These are phyloP conservation scores for Cornus kousa DNA, from an alignment of 148 eudicot species.

Conservation along the genomic window DNA sequence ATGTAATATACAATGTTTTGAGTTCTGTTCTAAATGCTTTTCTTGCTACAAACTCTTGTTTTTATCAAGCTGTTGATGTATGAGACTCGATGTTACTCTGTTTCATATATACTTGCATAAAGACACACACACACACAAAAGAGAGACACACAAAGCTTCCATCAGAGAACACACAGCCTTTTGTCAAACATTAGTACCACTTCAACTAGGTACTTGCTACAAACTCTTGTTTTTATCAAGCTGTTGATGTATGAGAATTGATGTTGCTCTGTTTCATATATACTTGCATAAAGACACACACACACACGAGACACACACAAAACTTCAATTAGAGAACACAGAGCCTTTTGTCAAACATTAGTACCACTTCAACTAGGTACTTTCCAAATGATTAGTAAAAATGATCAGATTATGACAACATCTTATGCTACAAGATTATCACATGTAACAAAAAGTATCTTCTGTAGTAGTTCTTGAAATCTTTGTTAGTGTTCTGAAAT, in stretches of 20 bases:
- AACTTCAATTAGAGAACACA: background rate
- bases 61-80: background rate
- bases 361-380: background rate
- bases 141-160: too few species aligned
- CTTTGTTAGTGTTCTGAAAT: background rate
- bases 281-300: too few species aligned
- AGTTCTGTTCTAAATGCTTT: background rate
- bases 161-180: background rate
- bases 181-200: background rate
- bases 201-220: background rate
- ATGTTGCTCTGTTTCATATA: too few species aligned
- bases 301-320: too few species aligned
- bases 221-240: background rate
- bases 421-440: too few species aligned
- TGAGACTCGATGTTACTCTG: background rate
- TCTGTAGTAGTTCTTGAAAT: background rate
- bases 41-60: too few species aligned
- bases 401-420: too few species aligned
- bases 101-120: too few species aligned
- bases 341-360: background rate
- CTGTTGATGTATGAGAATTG: background rate
- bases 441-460: background rate
- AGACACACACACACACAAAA: too few species aligned
- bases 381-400: too few species aligned
- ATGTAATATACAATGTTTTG: slow-evolving; percentile 3